Percentiles rank a stretch among this genome's conserved stretches.
Conservation (phyloP, 352 stramenopile species). For the Globisporangium camurandrum region DNA sequence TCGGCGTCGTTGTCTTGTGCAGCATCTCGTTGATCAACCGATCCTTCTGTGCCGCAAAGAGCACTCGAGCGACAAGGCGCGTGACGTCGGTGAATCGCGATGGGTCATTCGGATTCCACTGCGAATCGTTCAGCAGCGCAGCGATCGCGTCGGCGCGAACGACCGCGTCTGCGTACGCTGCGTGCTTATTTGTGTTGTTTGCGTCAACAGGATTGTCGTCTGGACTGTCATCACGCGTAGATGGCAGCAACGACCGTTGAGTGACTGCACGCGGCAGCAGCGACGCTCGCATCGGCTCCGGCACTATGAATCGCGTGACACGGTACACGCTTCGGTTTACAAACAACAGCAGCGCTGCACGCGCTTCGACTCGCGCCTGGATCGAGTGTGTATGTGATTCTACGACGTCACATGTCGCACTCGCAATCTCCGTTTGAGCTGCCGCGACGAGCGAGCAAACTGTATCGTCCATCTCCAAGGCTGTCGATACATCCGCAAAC, state of each 20-base stretch:
- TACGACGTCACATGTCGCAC: too few species aligned
- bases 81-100: constrained; percentile 14
- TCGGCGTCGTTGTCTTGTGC: constrained; percentile 12
- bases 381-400: too few species aligned
- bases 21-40: constrained; percentile 25
- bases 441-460: neutral
- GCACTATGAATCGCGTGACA: constrained; percentile 26
- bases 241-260: neutral
- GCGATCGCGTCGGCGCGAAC: constrained; percentile 10
- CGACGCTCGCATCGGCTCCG: constrained; percentile 7
- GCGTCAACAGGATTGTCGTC: neutral
- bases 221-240: neutral
- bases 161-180: neutral
- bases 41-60: constrained; percentile 38
- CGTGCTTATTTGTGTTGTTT: neutral
- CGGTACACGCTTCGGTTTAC: constrained; percentile 38
- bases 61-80: constrained; percentile 10
- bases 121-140: constrained; percentile 15
- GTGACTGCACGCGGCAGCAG: neutral
- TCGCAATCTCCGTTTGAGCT: too few species aligned
- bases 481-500: constrained; percentile 22
- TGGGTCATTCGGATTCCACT: constrained; percentile 17
- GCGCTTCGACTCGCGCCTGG: constrained; percentile 18
- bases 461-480: constrained; percentile 19
- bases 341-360: constrained; percentile 29